Base-by-base conservation (phyloP, 345 rosid species). In the Gossypium australe region DNA sequence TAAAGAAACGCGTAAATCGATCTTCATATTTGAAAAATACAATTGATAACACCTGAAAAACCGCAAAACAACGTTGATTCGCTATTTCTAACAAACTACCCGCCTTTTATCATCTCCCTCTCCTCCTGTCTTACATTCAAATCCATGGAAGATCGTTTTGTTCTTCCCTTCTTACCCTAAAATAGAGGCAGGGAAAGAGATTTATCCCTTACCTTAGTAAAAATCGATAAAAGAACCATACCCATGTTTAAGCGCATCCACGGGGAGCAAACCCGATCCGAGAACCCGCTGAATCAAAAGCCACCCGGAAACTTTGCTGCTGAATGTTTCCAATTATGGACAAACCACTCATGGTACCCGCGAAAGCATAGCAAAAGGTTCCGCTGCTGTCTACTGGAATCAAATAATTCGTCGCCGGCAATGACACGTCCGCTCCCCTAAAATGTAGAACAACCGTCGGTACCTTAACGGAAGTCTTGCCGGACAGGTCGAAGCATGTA, bases 261-360 rank as follows among this genome's bases (percentile, higher is more conserved):
- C 90, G 86, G 20, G 97, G 93, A 22, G 96, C 86, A 76, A 95
- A 95, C 75, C 99, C 99, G 79, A 95, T 82, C 78, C 94, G 80
- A 0, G 91, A 89, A 72, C 85, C 88, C 25, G 84, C 85, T 75
- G 89, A 71, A 63, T 95, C 99, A 51, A 82, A 95, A 1, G 89
- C 87, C 17, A 95, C 97, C 82, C 99, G 92, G 86, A 95, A 90
- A 2, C 99, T 92, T 60, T 95, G 99, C 60, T 95, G 99, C 88
- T 95, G 99, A 64, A 95, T 93, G 57, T 95, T 95, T 49, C 98
- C 99, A 12, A 95, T 78, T 9, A 95, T 93, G 48, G 99, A 90
- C 69, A 95, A 77, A 51, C 97, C 93, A 73, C 96, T 82, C 90
- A 78, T 80, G 5, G 98, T 93, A 38, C 94, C 99, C 13, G 99